These are phyloP conservation scores for Globisporangium radiosum DNA, from an alignment of 352 stramenopile species.

Conservation along the genomic window DNA sequence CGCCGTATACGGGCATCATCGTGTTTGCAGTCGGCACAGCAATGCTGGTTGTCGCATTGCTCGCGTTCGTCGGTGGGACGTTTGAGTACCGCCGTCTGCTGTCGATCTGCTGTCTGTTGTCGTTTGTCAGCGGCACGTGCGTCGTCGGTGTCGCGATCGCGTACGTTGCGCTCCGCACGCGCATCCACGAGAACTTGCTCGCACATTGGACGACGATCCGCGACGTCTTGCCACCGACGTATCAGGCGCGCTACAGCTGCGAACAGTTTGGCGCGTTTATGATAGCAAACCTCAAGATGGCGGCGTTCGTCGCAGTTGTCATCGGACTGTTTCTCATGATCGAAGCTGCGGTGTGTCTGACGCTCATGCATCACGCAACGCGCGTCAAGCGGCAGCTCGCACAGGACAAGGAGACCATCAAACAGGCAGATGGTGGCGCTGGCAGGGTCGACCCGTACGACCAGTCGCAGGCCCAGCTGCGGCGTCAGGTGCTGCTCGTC, in stretches of 20 bases:
- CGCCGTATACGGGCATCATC: slow-evolving; percentile 66
- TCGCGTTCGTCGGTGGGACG: slow-evolving; percentile 59
- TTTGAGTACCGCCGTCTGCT: slow-evolving; percentile 79
- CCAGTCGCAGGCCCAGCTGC: slow-evolving; percentile 6
- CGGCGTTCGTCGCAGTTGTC: slow-evolving; percentile 53
- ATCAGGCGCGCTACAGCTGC: slow-evolving; percentile 60
- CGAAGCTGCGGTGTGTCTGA: slow-evolving; percentile 43
- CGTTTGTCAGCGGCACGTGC: slow-evolving; percentile 37
- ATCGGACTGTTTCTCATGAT: slow-evolving; percentile 51
- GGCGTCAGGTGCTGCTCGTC: slow-evolving; percentile 9
- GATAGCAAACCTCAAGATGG: slow-evolving; percentile 44
- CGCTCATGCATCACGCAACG: slow-evolving; percentile 43
- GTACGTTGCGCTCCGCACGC: slow-evolving; percentile 43
- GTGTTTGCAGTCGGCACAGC: slow-evolving; percentile 50
- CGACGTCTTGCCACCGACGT: slow-evolving; percentile 58
- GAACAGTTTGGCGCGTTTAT: slow-evolving; percentile 51
- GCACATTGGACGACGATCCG: slow-evolving; percentile 52
- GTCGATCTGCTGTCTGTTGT: slow-evolving; percentile 60
- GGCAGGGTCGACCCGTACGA: slow-evolving; percentile 1
- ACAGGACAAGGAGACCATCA: slow-evolving; percentile 43
- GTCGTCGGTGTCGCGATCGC: slow-evolving; percentile 47
- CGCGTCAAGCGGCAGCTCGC: slow-evolving; percentile 51
- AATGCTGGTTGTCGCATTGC: slow-evolving; percentile 45
- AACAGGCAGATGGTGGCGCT: slow-evolving; percentile 9
- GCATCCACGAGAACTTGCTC: slow-evolving; percentile 49